Evolutionary conservation across 2,329 filamentous ascomycete species (phyloP).

Genomic region (Penicillium sp.): DNA sequence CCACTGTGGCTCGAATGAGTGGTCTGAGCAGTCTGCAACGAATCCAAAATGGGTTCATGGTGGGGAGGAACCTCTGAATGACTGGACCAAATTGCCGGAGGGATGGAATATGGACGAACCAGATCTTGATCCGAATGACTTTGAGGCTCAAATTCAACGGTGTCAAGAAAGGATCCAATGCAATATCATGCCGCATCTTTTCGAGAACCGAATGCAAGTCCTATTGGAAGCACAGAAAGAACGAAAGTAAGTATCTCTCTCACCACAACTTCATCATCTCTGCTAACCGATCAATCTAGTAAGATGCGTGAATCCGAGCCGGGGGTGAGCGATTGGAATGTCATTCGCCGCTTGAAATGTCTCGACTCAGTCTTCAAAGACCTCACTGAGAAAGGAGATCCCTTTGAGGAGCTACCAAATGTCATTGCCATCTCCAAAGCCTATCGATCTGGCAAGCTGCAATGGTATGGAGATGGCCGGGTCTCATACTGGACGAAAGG

Average conservation of each 20-base stretch:
- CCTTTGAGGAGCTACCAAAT: neutral
- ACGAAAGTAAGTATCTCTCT: neutral
- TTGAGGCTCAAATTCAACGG: conserved; percentile 1
- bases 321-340: neutral
- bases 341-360: neutral
- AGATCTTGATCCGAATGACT: neutral
- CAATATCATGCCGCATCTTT: neutral
- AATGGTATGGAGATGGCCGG: neutral
- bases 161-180: conserved; percentile 1
- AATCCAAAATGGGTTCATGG: too few relatives aligned
- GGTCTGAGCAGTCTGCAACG: too few relatives aligned
- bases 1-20: too few relatives aligned
- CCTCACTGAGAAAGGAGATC: neutral
- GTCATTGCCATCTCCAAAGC: conserved; percentile 1
- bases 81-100: too few relatives aligned
- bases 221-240: neutral
- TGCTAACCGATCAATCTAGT: neutral
- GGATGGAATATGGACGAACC: conserved; percentile 1
- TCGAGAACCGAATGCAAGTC: neutral
- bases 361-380: neutral
- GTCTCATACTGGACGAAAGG: conserved; percentile 3
- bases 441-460: neutral
- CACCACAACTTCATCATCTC: too few relatives aligned
- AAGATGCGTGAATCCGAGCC: neutral
- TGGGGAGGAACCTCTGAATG: too few relatives aligned